Base-by-base conservation (phyloP, 768 basidiomycete genomes). In the Lentinula detonsa region DNA sequence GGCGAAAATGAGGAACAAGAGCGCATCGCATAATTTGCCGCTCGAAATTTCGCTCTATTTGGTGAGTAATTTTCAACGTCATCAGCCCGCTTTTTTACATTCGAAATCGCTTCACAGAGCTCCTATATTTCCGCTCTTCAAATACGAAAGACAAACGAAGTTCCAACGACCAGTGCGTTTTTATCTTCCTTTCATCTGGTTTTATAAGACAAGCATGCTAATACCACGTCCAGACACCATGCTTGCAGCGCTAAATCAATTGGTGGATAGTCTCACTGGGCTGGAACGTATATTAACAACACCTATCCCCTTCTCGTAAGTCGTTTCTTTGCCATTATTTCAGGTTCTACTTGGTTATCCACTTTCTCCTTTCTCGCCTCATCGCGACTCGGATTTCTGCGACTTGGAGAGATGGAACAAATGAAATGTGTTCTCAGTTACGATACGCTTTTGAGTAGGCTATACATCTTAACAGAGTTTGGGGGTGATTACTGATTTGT, bases 221-320 rank as follows among this genome's bases (percentile, higher is more conserved):
- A 21, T 33, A 21, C 28, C 18, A 10, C 16, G 16, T 1, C 37
- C 51, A 87, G 85, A 76, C 64, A 69, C 68, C 11, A 73, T 90
- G 16, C 57, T 85, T 0, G 68, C 62, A 2, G 68, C 85, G 4
- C 69, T 89, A 8, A 81, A 78, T 64, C 76, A 79, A 62, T 78
- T 88, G 21, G 83, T 85, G 3, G 86, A 89, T 59, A 80, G 83
- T 33, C 73, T 90, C 52, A 88, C 87, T 10, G 85, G 85, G 4
- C 74, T 90, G 1, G 88, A 91, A 66, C 76, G 89, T 45, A 88
- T 90, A 63, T 76, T 91, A 4, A 90, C 87, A 0, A 88, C 87
- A 1, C 88, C 88, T 3, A 88, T 91, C 49, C 89, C 88, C 9
- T 90, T 87, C 72, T 89, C 87, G 81, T 88, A 64, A 45, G 81